These are phyloP conservation scores for Stachybotrys echinatus DNA, from an alignment of 2,329 filamentous ascomycete genomes.

Conservation along the genomic window DNA sequence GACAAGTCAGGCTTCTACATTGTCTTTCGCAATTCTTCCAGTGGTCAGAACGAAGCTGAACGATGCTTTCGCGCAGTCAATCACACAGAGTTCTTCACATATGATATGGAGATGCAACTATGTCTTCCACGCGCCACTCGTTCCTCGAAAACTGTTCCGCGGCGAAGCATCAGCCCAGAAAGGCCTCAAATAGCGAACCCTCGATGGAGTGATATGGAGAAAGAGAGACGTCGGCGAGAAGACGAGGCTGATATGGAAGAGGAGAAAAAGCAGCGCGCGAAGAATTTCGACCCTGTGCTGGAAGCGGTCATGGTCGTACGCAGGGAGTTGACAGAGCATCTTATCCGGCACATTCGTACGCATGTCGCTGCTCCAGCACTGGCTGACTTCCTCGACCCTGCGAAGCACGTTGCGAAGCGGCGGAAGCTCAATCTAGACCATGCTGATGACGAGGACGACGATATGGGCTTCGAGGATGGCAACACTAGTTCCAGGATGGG, in stretches of 20 bases:
- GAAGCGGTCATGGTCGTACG: conserved; percentile 78
- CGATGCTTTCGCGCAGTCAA: conserved; percentile 76
- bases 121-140: conserved; percentile 30
- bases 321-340: conserved; percentile 76
- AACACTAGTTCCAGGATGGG: conserved; percentile 58
- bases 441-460: conserved; percentile 53
- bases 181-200: conserved; percentile 14
- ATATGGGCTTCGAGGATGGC: conserved; percentile 47
- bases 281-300: conserved; percentile 82
- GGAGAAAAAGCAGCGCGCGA: conserved; percentile 81
- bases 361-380: conserved; percentile 79
- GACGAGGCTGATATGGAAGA: conserved; percentile 80
- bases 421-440: conserved; percentile 73
- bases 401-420: conserved; percentile 73
- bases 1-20: conserved; percentile 89
- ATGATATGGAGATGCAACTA: conserved; percentile 84
- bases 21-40: conserved; percentile 74
- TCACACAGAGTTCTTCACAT: conserved; percentile 83
- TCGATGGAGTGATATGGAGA: conserved; percentile 56
- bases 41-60: conserved; percentile 74
- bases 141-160: conserved; percentile 16
- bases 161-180: conserved; percentile 3
- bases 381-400: conserved; percentile 76
- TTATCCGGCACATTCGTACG: conserved; percentile 83
- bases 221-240: conserved; percentile 61